Evolutionary conservation across 1,284 basidiomycete species (phyloP), one percentile per base, ranked within the genome.

Genomic region (Spongiforma sp.): DNA sequence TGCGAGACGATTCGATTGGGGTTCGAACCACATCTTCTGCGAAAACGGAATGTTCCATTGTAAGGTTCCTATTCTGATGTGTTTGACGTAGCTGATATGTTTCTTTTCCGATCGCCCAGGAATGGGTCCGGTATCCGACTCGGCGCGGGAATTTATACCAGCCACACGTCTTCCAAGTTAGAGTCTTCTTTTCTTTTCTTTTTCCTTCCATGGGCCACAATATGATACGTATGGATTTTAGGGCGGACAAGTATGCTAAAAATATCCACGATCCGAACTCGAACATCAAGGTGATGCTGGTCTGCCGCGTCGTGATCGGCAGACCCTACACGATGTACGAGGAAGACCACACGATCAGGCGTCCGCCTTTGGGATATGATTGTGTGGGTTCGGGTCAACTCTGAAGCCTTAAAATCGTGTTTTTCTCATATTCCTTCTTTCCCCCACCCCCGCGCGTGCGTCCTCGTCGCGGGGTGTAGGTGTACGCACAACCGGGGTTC

Each of bases 121-220:
- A 33, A 63, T 28, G 62, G 43, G 3, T 1, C 5, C 17, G 69
- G 73, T 2, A 68, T 74, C 9, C 67, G 73, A 48, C 70, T 73
- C 4, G 71, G 73, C 3, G 70, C 73, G 10, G 71, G 71, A 14
- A 66, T 73, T n/a, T 73, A 73, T 37, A 73, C 73, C 4, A 74
- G 60, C 12, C 43, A 50, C 5, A 30, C 65, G 1, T 69, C 73
- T 41, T 73, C 72, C 48, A 74, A 75, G 72, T 73, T 0, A 60
- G 65, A 9, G n/a, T 53, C 28, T 55, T 33, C 1, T 60, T 48
- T 33, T 24, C 5, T 14, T 39, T 53, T 12, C 28, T 41, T 33
- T 36, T 30, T 6, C 8, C 32, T 30, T 7, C 5, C 9, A 39
- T 4, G 6, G 1, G 12, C 21, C 1, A 17, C 12, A n/a, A 43